A percentile compares a stretch with the other conserved stretches of the same genome.
These are phyloP conservation scores for Naegleria gruberi DNA, from an alignment of 208 protist genomes.

Conservation along the genomic window DNA sequence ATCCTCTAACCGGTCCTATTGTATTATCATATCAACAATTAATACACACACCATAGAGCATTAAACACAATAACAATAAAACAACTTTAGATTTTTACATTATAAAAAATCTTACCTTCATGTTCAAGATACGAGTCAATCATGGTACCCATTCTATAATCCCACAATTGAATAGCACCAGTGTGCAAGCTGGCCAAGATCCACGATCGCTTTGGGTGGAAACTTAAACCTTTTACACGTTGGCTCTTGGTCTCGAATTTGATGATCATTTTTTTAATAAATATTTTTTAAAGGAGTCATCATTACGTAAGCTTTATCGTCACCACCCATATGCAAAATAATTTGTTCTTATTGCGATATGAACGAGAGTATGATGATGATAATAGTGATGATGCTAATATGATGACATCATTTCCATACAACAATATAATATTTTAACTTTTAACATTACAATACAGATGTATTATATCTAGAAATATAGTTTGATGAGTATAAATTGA, in stretches of 20 bases:
- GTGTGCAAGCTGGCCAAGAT: slow-evolving; percentile 96
- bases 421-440: no score
- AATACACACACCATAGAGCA: slow-evolving; percentile 10
- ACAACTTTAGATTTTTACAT: no score
- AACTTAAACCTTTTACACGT: slow-evolving; percentile 95
- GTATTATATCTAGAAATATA: no score
- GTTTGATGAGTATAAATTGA: no score
- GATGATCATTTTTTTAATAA: slow-evolving; percentile 72
- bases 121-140: slow-evolving; percentile 93
- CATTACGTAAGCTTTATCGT: no score
- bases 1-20: slow-evolving; percentile 69
- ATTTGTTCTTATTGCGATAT: no score
- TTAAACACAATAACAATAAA: slow-evolving; percentile 25
- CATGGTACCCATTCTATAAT: slow-evolving; percentile 93
- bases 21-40: slow-evolving; percentile 18
- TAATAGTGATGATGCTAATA: no score
- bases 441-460: no score
- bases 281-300: no score
- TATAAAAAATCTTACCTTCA: slow-evolving; percentile 54
- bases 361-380: no score
- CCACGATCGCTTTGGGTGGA: slow-evolving; percentile 95
- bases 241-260: slow-evolving; percentile 96
- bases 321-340: no score
- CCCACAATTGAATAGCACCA: slow-evolving; percentile 97
- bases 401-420: no score